Conservation (phyloP, 495 filamentous ascomycete species). For the Aspergillus olivimuriae region DNA sequence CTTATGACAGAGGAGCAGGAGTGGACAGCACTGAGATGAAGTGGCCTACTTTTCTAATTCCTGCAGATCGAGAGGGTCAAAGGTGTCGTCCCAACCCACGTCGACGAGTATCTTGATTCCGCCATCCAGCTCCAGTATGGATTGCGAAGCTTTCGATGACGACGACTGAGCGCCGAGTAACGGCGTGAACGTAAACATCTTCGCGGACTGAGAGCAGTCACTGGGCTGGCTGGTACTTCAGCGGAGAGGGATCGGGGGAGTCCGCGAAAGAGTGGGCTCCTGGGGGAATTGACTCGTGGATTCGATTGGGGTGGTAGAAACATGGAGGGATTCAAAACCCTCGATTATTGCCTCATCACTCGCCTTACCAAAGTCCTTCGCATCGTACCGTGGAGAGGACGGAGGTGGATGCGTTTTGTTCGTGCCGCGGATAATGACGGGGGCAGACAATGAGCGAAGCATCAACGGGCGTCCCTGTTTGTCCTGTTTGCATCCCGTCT, state of each 20-base stretch:
- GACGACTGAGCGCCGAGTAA: constrained; percentile 81
- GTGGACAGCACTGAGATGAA: background rate
- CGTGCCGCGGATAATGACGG: too few species aligned
- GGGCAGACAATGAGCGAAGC: too few species aligned
- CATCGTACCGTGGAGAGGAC: too few species aligned
- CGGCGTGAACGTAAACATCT: constrained; percentile 94
- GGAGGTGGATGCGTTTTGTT: too few species aligned
- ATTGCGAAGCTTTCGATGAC: constrained; percentile 80
- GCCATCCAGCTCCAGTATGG: constrained; percentile 90
- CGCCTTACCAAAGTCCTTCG: too few species aligned
- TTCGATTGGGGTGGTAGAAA: background rate
- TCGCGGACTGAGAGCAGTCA: constrained; percentile 12
- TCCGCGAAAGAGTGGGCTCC: too few species aligned
- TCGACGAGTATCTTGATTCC: constrained; percentile 93
- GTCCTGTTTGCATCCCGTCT: too few species aligned
- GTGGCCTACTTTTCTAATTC: constrained; percentile 77
- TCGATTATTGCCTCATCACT: constrained; percentile 1
- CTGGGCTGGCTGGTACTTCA: constrained; percentile 7
- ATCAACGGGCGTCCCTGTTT: too few species aligned
- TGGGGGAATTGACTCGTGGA: background rate
- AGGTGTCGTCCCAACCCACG: constrained; percentile 91
- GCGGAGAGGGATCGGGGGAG: background rate
- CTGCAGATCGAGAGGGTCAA: constrained; percentile 71
- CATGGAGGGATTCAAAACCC: background rate
- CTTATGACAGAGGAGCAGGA: background rate